A percentile compares a stretch with the other conserved stretches of the same genome.
These are phyloP conservation scores for Fusarium dlaminii DNA, from an alignment of 2,329 filamentous ascomycete species.

Conservation along the genomic window DNA sequence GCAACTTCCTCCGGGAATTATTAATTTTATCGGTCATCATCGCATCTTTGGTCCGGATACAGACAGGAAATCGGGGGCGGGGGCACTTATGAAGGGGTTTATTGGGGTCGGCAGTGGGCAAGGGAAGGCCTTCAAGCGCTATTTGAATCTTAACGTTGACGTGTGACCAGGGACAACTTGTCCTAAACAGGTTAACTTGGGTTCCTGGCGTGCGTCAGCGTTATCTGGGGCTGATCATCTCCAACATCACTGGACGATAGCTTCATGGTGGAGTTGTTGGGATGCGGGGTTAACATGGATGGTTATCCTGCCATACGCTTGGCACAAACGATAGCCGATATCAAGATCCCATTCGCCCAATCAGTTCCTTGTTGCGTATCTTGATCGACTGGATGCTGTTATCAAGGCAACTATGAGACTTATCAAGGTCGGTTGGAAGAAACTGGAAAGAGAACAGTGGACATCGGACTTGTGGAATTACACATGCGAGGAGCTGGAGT, in stretches of 20 bases:
- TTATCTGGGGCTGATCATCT: not conserved
- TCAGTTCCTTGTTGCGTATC: not conserved
- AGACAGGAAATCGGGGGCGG: not conserved
- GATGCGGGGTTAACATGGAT: not conserved
- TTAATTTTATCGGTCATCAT: not conserved
- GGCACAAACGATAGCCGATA: not conserved
- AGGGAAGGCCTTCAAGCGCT: not conserved
- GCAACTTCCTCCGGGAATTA: slow-evolving; percentile 1
- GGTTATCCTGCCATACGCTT: not conserved
- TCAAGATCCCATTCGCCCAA: not conserved
- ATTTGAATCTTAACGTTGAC: not conserved
- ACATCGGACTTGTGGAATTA: not conserved
- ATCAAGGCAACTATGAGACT: not conserved
- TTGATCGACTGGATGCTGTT: not conserved
- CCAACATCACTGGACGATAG: not conserved
- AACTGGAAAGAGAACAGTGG: too few species aligned
- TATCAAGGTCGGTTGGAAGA: not conserved
- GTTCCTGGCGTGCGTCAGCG: not conserved
- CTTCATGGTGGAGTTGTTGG: not conserved
- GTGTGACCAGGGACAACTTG: not conserved
- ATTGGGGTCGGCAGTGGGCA: accelerated
- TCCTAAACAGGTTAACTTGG: not conserved
- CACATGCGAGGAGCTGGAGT: too few species aligned
- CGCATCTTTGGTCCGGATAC: not conserved
- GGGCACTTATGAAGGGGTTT: not conserved